These are phyloP conservation scores for Nemania sp. DNA, from an alignment of 2,329 filamentous ascomycete genomes.

Conservation along the genomic window DNA sequence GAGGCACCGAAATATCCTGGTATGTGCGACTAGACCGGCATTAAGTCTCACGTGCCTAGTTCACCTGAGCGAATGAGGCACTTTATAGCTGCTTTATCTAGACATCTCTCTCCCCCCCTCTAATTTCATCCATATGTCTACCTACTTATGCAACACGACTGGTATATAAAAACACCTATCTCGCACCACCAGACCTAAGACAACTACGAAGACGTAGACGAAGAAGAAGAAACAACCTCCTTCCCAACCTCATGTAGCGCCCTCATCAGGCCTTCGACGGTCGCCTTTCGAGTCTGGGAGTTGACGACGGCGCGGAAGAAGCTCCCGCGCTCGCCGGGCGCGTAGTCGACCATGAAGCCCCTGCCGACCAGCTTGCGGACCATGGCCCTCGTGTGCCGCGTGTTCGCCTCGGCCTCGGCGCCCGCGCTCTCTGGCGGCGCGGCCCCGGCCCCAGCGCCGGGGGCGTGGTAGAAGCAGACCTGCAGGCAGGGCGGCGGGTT, in stretches of 20 bases:
- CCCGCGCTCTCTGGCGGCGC: too few species aligned
- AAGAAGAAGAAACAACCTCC: constrained; percentile 27
- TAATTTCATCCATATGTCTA: too few species aligned
- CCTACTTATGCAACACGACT: too few species aligned
- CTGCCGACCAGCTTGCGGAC: constrained; percentile 52
- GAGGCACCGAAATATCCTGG: too few species aligned
- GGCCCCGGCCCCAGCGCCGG: constrained; percentile 53
- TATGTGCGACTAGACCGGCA: too few species aligned
- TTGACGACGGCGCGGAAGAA: constrained; percentile 67
- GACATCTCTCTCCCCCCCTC: too few species aligned
- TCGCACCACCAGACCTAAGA: not conserved
- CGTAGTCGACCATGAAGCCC: constrained; percentile 66
- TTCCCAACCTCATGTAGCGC: constrained; percentile 36
- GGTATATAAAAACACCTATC: too few species aligned
- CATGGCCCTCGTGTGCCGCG: constrained; percentile 53
- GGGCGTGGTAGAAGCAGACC: constrained; percentile 89
- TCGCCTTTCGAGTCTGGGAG: constrained; percentile 56
- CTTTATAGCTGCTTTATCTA: too few species aligned
- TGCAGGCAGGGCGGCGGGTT: constrained; percentile 87
- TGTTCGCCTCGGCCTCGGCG: constrained; percentile 51
- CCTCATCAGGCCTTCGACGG: constrained; percentile 47
- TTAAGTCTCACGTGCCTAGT: too few species aligned
- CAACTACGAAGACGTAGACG: too few species aligned
- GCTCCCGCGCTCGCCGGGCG: constrained; percentile 59
- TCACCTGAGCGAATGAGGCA: too few species aligned